These are phyloP conservation scores for Alternaria triticimaculans DNA, from an alignment of 2,329 filamentous ascomycete genomes.

Conservation along the genomic window DNA sequence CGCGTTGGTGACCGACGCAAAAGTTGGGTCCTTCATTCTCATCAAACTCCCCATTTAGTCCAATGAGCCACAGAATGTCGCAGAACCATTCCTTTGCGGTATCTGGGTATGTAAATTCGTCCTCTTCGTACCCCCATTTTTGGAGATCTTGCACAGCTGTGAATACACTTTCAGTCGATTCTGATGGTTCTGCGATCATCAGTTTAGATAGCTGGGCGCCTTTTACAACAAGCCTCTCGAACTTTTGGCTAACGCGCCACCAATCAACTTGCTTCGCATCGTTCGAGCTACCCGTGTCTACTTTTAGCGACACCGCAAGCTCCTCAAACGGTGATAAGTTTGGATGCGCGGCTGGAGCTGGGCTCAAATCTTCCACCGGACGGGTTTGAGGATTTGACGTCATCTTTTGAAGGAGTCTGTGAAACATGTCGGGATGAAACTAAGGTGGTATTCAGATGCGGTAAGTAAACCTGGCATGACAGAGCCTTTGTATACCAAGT, in stretches of 20 bases:
- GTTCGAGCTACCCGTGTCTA: background rate
- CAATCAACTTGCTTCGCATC: background rate
- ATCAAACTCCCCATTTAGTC: background rate
- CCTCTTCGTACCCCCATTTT: background rate
- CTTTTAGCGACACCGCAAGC: background rate
- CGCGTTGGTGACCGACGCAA: background rate
- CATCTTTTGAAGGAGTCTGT: background rate
- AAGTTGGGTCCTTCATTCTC: background rate
- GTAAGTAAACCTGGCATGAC: background rate
- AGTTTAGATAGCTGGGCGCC: background rate
- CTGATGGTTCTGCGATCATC: background rate
- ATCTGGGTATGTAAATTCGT: background rate
- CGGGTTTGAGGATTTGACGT: background rate
- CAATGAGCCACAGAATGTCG: background rate
- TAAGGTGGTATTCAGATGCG: fast-evolving
- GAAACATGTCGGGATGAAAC: background rate
- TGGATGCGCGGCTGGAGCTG: background rate
- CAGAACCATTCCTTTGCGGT: background rate
- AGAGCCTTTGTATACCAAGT: background rate
- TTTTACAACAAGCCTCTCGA: background rate
- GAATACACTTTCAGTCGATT: background rate
- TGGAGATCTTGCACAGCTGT: background rate
- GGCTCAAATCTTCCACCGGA: background rate
- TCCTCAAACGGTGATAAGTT: background rate
- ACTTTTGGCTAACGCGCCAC: background rate